phyloP scores from a whole-genome alignment of 768 basidiomycete genomes.

The Filobasidium floriforme region DNA sequence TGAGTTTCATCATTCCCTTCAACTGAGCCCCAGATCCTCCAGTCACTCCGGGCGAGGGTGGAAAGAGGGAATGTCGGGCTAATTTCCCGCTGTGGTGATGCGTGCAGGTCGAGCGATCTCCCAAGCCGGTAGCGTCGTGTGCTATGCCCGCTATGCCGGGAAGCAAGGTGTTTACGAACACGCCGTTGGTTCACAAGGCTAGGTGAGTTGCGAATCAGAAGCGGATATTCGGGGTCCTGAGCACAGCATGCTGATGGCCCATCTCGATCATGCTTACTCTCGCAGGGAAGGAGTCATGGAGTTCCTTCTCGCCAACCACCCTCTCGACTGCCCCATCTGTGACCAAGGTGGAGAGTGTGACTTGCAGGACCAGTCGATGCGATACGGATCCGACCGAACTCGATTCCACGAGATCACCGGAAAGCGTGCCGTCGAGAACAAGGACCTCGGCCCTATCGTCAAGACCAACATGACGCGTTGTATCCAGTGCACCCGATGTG shows the following conservation, averaged over 20 bases:
- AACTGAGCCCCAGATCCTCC: too few relatives aligned
- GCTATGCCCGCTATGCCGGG: slow-evolving; percentile 98
- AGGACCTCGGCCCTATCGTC: slow-evolving; percentile 93
- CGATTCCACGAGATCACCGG: slow-evolving; percentile 98
- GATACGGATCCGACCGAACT: slow-evolving; percentile 93
- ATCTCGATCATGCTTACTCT: slow-evolving; percentile 20
- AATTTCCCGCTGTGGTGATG: too few relatives aligned
- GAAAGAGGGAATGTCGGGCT: too few relatives aligned
- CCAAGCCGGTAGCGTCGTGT: slow-evolving; percentile 90
- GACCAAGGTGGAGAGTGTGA: slow-evolving; percentile 99
- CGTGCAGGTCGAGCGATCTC: slow-evolving; percentile 64
- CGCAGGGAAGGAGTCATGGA: slow-evolving; percentile 95
- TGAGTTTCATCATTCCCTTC: too few relatives aligned
- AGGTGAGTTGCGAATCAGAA: slow-evolving; percentile 47
- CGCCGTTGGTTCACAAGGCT: slow-evolving; percentile 59
- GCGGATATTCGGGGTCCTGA: slow-evolving; percentile 50
- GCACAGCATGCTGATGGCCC: slow-evolving; percentile 43
- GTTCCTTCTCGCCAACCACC: slow-evolving; percentile 93
- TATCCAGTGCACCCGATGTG: slow-evolving; percentile 98
- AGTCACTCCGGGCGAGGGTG: too few relatives aligned
- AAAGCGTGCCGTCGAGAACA: slow-evolving; percentile 96
- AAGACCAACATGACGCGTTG: slow-evolving; percentile 99
- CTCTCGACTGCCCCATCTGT: slow-evolving; percentile 95
- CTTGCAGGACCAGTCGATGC: slow-evolving; percentile 98
- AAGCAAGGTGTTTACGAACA: slow-evolving; percentile 84